Evolutionary conservation across 2,329 filamentous ascomycete genomes (phyloP).

Genomic region (Fusarium scirpi): DNA sequence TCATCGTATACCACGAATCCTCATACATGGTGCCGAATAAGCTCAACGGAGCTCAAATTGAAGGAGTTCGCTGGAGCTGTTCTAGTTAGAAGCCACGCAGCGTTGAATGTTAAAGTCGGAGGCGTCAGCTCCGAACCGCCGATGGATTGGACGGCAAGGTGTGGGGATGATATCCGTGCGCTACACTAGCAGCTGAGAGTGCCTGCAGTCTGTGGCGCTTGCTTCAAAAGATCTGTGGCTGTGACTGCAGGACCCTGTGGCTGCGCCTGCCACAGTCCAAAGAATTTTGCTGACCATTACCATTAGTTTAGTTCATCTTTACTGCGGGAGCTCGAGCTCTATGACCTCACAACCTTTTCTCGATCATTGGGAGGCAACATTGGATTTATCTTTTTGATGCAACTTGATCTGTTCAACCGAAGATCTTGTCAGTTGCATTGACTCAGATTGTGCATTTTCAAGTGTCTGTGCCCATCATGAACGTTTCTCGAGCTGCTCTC

Average conservation of each 20-base stretch:
- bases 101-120: constrained; percentile 46
- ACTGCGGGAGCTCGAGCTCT: constrained; percentile 35
- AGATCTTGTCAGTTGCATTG: constrained; percentile 10
- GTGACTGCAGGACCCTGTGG: neutral
- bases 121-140: constrained; percentile 48
- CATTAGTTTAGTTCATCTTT: neutral
- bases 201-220: constrained; percentile 34
- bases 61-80: constrained; percentile 29
- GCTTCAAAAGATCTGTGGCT: constrained; percentile 13
- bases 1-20: constrained; percentile 85
- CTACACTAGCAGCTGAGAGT: constrained; percentile 6
- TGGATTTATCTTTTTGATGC: constrained; percentile 6
- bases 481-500: constrained; percentile 47
- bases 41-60: constrained; percentile 32
- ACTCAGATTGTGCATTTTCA: neutral
- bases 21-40: constrained; percentile 74
- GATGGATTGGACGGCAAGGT: constrained; percentile 39
- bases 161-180: constrained; percentile 27
- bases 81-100: constrained; percentile 49
- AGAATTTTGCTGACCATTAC: constrained; percentile 47
- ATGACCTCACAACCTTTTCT: constrained; percentile 46
- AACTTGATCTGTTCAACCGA: constrained; percentile 10
- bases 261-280: constrained; percentile 36
- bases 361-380: constrained; percentile 26
- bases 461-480: constrained; percentile 46